phyloP scores from a whole-genome alignment of 2,329 filamentous ascomycete genomes.

The Triangularia setosa region DNA sequence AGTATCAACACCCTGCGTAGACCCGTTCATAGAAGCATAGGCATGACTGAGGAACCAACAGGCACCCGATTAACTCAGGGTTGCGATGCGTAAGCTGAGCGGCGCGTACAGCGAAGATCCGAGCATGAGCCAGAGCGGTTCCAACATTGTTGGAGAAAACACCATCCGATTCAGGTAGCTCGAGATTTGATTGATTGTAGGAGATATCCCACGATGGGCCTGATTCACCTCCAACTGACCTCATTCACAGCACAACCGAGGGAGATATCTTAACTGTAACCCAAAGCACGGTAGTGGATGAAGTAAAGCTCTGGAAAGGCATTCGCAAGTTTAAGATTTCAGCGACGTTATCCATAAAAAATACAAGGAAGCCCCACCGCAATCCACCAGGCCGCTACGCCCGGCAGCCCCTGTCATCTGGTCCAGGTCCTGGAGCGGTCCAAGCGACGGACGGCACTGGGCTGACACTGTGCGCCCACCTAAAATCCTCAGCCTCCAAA shows the following conservation, averaged over 20 bases:
- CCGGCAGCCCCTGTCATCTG: not conserved
- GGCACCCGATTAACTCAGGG: not conserved
- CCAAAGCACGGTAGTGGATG: not conserved
- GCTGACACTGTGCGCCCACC: constrained; percentile 19
- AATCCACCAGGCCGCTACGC: not conserved
- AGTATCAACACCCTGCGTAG: too few species aligned
- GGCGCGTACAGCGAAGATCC: not conserved
- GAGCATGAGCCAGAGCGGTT: not conserved
- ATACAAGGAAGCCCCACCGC: not conserved
- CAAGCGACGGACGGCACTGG: constrained; percentile 13
- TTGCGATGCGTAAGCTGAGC: constrained; percentile 1
- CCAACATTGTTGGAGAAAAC: too few species aligned
- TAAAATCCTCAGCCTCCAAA: constrained; percentile 25
- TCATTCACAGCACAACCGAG: too few species aligned
- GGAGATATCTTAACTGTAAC: not conserved
- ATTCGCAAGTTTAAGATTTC: not conserved
- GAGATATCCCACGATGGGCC: not conserved
- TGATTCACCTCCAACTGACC: not conserved
- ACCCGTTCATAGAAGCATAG: too few species aligned
- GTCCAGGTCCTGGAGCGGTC: not conserved
- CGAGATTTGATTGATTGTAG: not conserved
- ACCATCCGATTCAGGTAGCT: not conserved
- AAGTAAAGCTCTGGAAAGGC: not conserved
- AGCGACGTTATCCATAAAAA: not conserved
- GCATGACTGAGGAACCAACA: not conserved